A percentile compares a stretch with the other conserved stretches of the same genome.
phyloP scores from a whole-genome alignment of 2,329 filamentous ascomycete genomes.

The Chaetomium sp. region DNA sequence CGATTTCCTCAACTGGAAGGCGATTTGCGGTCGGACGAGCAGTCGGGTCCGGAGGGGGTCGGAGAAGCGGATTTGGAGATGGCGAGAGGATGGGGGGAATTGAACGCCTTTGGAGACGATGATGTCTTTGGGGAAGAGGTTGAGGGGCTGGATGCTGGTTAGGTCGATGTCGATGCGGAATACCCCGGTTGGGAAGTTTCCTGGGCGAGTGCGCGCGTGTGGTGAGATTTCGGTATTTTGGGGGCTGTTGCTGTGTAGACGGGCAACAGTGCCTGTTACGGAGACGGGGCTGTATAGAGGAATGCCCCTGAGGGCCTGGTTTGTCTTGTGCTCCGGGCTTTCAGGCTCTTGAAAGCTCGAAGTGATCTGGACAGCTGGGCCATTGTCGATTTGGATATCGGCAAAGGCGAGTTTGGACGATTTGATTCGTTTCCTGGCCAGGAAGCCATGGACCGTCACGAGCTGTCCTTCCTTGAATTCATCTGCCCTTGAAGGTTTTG shows the following conservation, averaged over 20 bases:
- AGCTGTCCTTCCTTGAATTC: constrained; percentile 29
- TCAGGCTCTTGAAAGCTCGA: constrained; percentile 36
- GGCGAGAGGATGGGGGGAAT: constrained; percentile 68
- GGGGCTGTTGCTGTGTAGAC: constrained; percentile 16
- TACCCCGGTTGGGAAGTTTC: constrained; percentile 19
- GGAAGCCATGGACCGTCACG: constrained; percentile 62
- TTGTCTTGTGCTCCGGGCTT: constrained; percentile 29
- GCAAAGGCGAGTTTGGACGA: constrained; percentile 67
- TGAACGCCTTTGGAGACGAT: constrained; percentile 68
- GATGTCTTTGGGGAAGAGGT: constrained; percentile 67
- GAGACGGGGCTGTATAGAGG: constrained; percentile 48
- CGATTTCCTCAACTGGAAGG: constrained; percentile 35
- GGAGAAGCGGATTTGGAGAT: constrained; percentile 79
- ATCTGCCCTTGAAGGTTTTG: constrained; percentile 23
- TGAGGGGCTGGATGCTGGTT: constrained; percentile 58
- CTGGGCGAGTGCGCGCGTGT: neutral
- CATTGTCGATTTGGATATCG: constrained; percentile 36
- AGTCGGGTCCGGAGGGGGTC: constrained; percentile 60
- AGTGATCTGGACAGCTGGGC: constrained; percentile 34
- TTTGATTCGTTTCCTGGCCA: constrained; percentile 61
- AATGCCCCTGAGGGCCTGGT: constrained; percentile 39
- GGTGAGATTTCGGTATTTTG: neutral
- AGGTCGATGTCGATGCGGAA: constrained; percentile 52
- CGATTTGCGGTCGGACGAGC: constrained; percentile 58
- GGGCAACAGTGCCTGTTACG: constrained; percentile 36